Conservation (phyloP, 208 protist species). For the Trypanosoma boissoni region DNA sequence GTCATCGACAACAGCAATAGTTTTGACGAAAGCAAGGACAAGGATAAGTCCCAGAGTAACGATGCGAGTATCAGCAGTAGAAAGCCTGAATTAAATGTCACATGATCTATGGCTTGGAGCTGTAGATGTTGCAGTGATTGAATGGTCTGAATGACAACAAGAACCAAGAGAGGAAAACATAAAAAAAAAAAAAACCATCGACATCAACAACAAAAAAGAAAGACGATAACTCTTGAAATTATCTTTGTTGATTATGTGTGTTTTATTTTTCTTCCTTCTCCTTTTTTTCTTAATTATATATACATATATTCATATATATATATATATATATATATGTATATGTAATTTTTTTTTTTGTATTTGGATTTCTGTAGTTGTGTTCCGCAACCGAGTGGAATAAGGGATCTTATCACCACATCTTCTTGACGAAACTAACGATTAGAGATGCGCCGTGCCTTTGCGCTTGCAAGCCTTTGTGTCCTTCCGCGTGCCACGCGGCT, state of each 20-base stretch:
- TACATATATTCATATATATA: constrained; percentile 1
- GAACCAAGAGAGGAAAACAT: too few relatives aligned
- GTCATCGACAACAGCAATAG: too few relatives aligned
- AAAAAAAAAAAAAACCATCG: too few relatives aligned
- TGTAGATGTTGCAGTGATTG: too few relatives aligned
- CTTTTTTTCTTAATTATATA: constrained; percentile 7
- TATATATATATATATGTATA: constrained; percentile 6
- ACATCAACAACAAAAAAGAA: too few relatives aligned
- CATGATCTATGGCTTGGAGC: too few relatives aligned
- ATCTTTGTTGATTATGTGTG: background rate
- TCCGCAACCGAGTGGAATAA: background rate
- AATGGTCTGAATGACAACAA: too few relatives aligned
- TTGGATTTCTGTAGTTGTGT: background rate
- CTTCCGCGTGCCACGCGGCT: constrained; percentile 11
- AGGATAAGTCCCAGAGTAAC: too few relatives aligned
- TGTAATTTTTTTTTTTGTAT: background rate
- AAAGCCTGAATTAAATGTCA: too few relatives aligned
- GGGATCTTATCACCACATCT: background rate
- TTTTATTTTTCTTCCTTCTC: constrained; percentile 2
- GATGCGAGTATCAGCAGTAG: too few relatives aligned
- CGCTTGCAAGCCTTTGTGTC: constrained; percentile 8
- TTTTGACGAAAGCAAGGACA: too few relatives aligned
- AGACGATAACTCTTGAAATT: too few relatives aligned
- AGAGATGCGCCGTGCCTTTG: constrained; percentile 28
- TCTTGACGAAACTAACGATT: background rate